phyloP scores from a whole-genome alignment of 2,329 filamentous ascomycete genomes.

The Coniosporium tulheliwenetii region DNA sequence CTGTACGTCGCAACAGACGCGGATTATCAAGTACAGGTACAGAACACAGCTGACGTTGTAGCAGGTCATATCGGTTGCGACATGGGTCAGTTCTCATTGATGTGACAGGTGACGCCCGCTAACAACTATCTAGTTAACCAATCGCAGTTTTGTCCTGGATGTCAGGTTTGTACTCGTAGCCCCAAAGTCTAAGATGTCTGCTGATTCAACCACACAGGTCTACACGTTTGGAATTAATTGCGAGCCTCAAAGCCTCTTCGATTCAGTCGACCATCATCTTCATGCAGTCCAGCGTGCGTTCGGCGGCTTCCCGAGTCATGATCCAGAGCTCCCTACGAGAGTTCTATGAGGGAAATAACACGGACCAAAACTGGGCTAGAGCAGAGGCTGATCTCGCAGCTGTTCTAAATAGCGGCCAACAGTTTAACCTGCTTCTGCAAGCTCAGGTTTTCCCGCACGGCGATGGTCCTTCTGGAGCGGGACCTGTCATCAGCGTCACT shows the following conservation, averaged over 20 bases:
- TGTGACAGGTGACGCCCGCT: too few species aligned
- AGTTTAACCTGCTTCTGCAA: slow-evolving; percentile 43
- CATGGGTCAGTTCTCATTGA: slow-evolving; percentile 25
- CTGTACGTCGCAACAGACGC: slow-evolving; percentile 18
- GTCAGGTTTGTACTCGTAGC: slow-evolving; percentile 25
- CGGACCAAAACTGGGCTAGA: slow-evolving; percentile 41
- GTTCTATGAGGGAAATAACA: slow-evolving; percentile 41
- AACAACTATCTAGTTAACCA: slow-evolving; percentile 31
- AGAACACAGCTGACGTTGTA: too few species aligned
- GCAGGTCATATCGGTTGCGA: slow-evolving; percentile 57
- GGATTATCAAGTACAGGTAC: too few species aligned
- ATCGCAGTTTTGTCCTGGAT: slow-evolving; percentile 42
- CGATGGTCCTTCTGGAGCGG: slow-evolving; percentile 33
- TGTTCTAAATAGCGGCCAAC: slow-evolving; percentile 46
- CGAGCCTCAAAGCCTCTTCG: slow-evolving; percentile 73
- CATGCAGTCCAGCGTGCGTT: slow-evolving; percentile 57
- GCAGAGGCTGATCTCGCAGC: slow-evolving; percentile 52
- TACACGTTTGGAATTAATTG: slow-evolving; percentile 57
- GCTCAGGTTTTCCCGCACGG: slow-evolving; percentile 59
- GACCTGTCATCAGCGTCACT: slow-evolving; percentile 51
- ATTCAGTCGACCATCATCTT: slow-evolving; percentile 65
- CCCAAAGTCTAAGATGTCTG: neutral
- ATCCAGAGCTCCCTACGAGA: slow-evolving; percentile 35
- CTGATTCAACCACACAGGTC: slow-evolving; percentile 18
- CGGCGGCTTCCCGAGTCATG: slow-evolving; percentile 49